Base-by-base conservation (phyloP, 768 basidiomycete genomes). In the Gymnopilus dilepis region DNA sequence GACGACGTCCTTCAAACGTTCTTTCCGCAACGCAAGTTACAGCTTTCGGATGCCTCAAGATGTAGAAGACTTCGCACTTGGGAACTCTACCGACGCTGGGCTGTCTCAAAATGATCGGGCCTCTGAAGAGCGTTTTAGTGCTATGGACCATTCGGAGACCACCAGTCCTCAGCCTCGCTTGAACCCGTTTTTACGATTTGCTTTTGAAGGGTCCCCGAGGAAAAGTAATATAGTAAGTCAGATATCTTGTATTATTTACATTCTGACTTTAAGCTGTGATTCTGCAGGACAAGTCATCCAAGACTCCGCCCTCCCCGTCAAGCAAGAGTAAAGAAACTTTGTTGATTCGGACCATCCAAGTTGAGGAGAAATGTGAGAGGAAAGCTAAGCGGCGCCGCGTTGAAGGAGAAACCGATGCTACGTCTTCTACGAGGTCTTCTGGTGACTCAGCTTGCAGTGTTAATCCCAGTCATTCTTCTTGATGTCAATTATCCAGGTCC, bases 131-230 rank as follows among this genome's bases (percentile, higher is more conserved):
- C n/a, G n/a, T n/a, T n/a, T n/a, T n/a, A n/a, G n/a, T n/a, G n/a
- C n/a, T n/a, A n/a, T n/a, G n/a, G n/a, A n/a, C n/a, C n/a, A n/a
- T n/a, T n/a, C n/a, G n/a, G n/a, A n/a, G n/a, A n/a, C n/a, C n/a
- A n/a, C n/a, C n/a, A n/a, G n/a, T n/a, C n/a, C n/a, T n/a, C n/a
- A n/a, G n/a, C 22, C 38, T 12, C 24, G 55, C 19, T 24, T 21
- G 28, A 56, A 56, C 30, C 55, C 55, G 6, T 56, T 56, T 26
- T 22, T 56, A 33, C 40, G 55, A 34, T 56, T 56, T 56, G 55
- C 55, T 12, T 56, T 56, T 31, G 31, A 31, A 30, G n/a, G 8
- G 26, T 19, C 17, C 55, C 6, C 26, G 2, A 28, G 47, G 37
- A 7, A 33, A 13, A 19, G 34, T 6, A 33, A 2, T 26, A 4